A percentile compares a stretch with the other conserved stretches of the same genome.
phyloP scores from a whole-genome alignment of 768 basidiomycete genomes.

The Kwoniella heveanensis region DNA sequence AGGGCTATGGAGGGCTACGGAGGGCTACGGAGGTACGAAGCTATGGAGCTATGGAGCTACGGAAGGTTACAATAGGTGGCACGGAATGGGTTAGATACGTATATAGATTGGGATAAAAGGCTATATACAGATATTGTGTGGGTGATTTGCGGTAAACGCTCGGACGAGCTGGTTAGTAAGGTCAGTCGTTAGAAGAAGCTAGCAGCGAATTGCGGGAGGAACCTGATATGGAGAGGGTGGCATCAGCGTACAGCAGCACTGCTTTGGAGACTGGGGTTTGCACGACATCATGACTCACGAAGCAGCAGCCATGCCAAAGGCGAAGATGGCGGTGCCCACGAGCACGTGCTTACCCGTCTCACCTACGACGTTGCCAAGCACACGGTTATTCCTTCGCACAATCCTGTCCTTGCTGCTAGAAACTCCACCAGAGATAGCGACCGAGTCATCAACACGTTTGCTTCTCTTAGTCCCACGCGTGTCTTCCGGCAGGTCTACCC shows the following conservation, averaged over 20 bases:
- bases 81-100: neutral
- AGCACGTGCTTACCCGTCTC: slow-evolving; percentile 74
- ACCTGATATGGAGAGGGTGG: too few relatives aligned
- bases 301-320: slow-evolving; percentile 77
- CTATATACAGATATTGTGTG: neutral
- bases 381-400: slow-evolving; percentile 68
- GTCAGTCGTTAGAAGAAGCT: slow-evolving; percentile 18
- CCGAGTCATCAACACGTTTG: slow-evolving; percentile 63
- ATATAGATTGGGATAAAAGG: neutral
- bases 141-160: neutral
- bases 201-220: slow-evolving; percentile 23
- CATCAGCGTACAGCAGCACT: too few relatives aligned
- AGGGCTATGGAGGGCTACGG: neutral
- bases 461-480: slow-evolving; percentile 59
- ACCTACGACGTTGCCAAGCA: slow-evolving; percentile 60
- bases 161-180: slow-evolving; percentile 1
- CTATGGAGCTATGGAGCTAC: neutral
- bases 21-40: neutral
- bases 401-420: slow-evolving; percentile 58
- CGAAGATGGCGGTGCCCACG: slow-evolving; percentile 84
- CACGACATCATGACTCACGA: slow-evolving; percentile 29
- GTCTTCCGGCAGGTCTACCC: slow-evolving; percentile 27
- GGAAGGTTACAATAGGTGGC: neutral
- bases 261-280: too few relatives aligned
- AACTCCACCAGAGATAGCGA: slow-evolving; percentile 40